Base-by-base conservation (phyloP, 192 early-diverging fungal genomes). In the Podochytrium sp. region DNA sequence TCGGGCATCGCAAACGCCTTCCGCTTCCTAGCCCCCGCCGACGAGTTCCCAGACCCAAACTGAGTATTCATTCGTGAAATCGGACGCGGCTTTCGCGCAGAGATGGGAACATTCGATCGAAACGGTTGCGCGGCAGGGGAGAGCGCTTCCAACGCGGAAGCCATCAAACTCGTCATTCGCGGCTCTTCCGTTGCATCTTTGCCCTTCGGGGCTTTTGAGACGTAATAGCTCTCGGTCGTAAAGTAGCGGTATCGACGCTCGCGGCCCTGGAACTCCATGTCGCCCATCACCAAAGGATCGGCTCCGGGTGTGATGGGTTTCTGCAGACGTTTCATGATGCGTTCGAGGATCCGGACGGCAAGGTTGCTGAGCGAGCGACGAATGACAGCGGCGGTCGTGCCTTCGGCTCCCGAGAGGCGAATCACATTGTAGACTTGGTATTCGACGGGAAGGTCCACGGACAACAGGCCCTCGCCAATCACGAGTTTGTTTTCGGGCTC, bases 191-290 rank as follows among this genome's bases (percentile, higher is more conserved):
- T 6, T 1, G 14, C 53, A 40, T 18, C 38, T 0, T 25, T 59
- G 1, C 69, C 69, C 33, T 71, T 71, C 5, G 32, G 3, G 20
- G 38, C 16, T 43, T 71, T 71, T 5, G 32, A 3, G 20, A 49
- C 16, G 39, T 73, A 33, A 61, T 79, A 81, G 38, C 67, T 76
- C 14, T 79, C 74, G 2, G 76, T 53, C 0, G 87, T 79, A 49
- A 77, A 90, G 73, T 91, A 91, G 25, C 90, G 85, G 65, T 90
- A 90, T 14, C 85, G 83, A 4, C 86, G 70, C 60, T 89, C 86
- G 18, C 88, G 75, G 14, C 90, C 90, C 2, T 84, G 81, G 79
- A 90, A 90, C 71, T 92, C 90, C 20, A 79, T 76, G 12, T 79
- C 77, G 7, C 84, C 63, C 1, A 80, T 76, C 6, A 89, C 58